Evolutionary conservation across 1,284 basidiomycete species (phyloP).

Genomic region (Erythrobasidium hasegawianum): DNA sequence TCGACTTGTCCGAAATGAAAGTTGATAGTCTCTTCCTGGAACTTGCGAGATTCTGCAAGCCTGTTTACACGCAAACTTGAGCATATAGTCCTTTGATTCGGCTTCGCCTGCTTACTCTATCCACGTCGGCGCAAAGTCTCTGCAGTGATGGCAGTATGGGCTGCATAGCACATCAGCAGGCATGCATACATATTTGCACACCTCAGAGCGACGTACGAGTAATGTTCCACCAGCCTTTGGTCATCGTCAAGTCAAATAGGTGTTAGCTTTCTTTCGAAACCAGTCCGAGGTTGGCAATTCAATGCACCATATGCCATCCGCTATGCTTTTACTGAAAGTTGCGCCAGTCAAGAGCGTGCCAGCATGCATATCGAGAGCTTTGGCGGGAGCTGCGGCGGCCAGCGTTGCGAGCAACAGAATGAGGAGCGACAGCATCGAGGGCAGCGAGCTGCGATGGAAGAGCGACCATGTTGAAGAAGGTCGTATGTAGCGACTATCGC

Average conservation of each 20-base stretch:
- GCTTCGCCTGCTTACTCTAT: conserved; percentile 35
- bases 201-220: conserved; percentile 38
- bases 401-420: too few species aligned
- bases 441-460: too few species aligned
- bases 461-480: too few species aligned
- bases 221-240: conserved; percentile 43
- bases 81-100: too few species aligned
- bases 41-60: conserved; percentile 17
- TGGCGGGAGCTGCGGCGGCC: conserved; percentile 17
- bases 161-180: too few species aligned
- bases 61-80: too few species aligned
- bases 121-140: conserved; percentile 77
- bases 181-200: too few species aligned
- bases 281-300: too few species aligned
- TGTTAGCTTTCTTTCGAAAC: too few species aligned
- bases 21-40: conserved; percentile 26
- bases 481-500: conserved; percentile 3
- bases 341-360: conserved; percentile 17
- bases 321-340: conserved; percentile 12
- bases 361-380: conserved; percentile 24
- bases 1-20: conserved; percentile 80
- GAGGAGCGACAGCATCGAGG: too few species aligned
- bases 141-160: conserved; percentile 65
- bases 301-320: conserved; percentile 30
- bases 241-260: not conserved